Base-by-base conservation (phyloP, 2,329 filamentous ascomycete genomes). In the Ceratocystis harringtonii region DNA sequence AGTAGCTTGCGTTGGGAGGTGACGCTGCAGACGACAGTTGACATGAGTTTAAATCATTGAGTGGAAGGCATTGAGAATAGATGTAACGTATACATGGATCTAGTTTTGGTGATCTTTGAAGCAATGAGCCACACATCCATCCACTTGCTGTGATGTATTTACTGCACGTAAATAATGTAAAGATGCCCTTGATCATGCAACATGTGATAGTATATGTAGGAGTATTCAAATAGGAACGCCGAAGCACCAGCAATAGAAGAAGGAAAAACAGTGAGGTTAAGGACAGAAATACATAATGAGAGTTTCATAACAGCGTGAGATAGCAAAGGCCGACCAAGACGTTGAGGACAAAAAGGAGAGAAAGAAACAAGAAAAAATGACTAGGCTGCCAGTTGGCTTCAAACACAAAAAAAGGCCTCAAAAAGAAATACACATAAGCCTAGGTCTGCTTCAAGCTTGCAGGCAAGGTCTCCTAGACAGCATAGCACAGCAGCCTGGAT, bases 1-100 rank as follows among this genome's bases (percentile, higher is more conserved):
- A 85, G 83, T 15, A 88, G 86, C 45, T 80, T 94, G 72, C 86
- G 86, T 71, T 99, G 94, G 94, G 94, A 99, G 76, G 90, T 97
- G 15, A 95, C 89, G 60, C 80, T 95, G 63, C 90, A 97, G 77
- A 85, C 90, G 72, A 85, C 75, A 65, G 75, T 72, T 3, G 75
- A 76, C 61, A 66, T 60, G 45, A 64, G 55, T 22, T 32, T 64
- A 43, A 64, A 60, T 17, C 55, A 64, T 32, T 57, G 43, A 48
- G 50, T 52, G 7, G 45, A 22, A 12, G 41, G 25, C 30, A 15
- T 52, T 12, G 19, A 43, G 62, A 15, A 19, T 19, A n/a, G 6
- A 28, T 41, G 8, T 1, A 44, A 48, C 57, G 22, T 61, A 2
- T 22, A 12, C 7, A 41, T 41, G 36, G 10, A 41, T 15, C 4